Base-by-base conservation (phyloP, 495 filamentous ascomycete species). In the Penicillium cosmopolitanum region DNA sequence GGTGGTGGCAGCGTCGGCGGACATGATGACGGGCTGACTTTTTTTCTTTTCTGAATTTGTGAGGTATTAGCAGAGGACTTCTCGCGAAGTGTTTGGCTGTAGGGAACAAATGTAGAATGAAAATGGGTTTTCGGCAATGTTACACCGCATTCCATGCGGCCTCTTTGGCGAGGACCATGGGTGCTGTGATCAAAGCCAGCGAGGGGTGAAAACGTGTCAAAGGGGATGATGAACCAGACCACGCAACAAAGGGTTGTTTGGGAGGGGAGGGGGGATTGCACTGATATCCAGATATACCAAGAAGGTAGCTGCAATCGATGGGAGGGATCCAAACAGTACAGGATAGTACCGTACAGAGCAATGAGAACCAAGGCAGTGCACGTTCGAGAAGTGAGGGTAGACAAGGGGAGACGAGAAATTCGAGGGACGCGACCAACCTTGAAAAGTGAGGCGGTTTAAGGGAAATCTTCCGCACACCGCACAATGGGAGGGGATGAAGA, bases 1-100 rank as follows among this genome's bases (percentile, higher is more conserved):
- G 64, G 76, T 74, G 61, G 78, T 73, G 53, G 77, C 61, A 62
- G 65, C 69, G 59, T 81, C 78, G 57, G 77, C 75, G 72, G 78
- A 81, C 78, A 81, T 81, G 57, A 75, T 77, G 68, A 51, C 48
- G 47, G 57, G 56, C 55, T 69, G 64, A 57, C 62, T 55, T 66
- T n/a, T 57, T 67, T 66, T 61, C 61, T 68, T n/a, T 25, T 44
- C 42, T 44, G 16, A 18, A 44, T 44, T 44, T 44, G 2, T 44
- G 6, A 44, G 44, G 47, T 48, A 25, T 63, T 59, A 68, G 63
- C 63, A 61, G 47, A 34, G 21, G 7, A 38, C n/a, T 7, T 48
- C 15, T 48, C 46, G 46, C 4, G 18, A 28, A 13, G 15, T 6
- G 5, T n/a, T 10, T 23, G 28, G 46, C 12, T 44, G 19, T 35